Conservation (phyloP, 768 basidiomycete species). For the Boletus barrowsii region DNA sequence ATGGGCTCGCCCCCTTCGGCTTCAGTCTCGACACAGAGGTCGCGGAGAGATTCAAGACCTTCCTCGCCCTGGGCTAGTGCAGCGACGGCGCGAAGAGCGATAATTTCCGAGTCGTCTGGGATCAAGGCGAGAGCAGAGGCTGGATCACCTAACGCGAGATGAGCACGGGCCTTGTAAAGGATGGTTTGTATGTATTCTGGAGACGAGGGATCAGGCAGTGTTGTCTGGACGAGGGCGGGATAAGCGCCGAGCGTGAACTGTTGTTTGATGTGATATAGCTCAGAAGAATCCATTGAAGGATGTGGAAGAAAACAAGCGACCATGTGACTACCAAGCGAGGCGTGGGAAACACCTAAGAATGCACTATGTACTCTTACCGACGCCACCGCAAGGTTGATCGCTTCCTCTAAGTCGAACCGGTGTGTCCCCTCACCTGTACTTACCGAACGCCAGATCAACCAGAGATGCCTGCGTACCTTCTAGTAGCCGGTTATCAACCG, state of each 20-base stretch:
- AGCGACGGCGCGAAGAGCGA: slow-evolving; percentile 66
- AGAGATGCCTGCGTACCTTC: no score
- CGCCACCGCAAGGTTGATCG: no score
- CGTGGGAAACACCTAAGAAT: no score
- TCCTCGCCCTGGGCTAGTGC: slow-evolving; percentile 66
- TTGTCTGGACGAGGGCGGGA: slow-evolving; percentile 51
- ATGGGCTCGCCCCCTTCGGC: slow-evolving; percentile 64
- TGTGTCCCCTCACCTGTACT: no score
- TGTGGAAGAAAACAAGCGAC: background rate
- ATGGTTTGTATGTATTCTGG: slow-evolving; percentile 61
- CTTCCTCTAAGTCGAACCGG: no score
- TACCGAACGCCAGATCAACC: no score
- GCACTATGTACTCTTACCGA: no score
- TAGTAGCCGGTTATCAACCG: background rate
- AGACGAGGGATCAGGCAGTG: slow-evolving; percentile 58
- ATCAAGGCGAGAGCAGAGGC: slow-evolving; percentile 55
- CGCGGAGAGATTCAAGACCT: slow-evolving; percentile 77
- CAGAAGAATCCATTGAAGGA: slow-evolving; percentile 50
- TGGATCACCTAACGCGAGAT: slow-evolving; percentile 66
- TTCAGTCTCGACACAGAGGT: slow-evolving; percentile 84
- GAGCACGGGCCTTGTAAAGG: slow-evolving; percentile 77
- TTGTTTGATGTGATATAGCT: slow-evolving; percentile 68
- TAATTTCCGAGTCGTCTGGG: slow-evolving; percentile 55
- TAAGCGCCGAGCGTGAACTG: slow-evolving; percentile 79
- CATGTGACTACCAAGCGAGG: no score